Evolutionary conservation across 805 yeast species (phyloP).

Genomic region (Candida vaughaniae): DNA sequence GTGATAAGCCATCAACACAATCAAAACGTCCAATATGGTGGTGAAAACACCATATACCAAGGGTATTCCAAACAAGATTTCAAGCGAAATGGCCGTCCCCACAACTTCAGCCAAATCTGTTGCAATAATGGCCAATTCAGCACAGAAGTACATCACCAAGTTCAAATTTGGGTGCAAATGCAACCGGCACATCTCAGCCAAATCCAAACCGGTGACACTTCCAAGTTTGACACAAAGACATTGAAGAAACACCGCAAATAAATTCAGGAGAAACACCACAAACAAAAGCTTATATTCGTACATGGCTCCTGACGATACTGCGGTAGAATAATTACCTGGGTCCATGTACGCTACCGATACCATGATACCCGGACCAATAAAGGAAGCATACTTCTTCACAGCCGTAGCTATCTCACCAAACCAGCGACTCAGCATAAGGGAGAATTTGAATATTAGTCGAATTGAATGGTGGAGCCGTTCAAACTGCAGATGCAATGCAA

Average conservation of each 20-base stretch:
- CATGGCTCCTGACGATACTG: slow-evolving; percentile 90
- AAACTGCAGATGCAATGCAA: too few relatives aligned
- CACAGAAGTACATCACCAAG: slow-evolving; percentile 64
- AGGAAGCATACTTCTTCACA: slow-evolving; percentile 54
- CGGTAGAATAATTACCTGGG: slow-evolving; percentile 95
- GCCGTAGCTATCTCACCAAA: too few relatives aligned
- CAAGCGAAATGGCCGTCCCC: slow-evolving; percentile 94
- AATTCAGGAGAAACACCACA: slow-evolving; percentile 73
- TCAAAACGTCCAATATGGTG: slow-evolving; percentile 81
- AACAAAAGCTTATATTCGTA: slow-evolving; percentile 77
- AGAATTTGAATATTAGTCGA: too few relatives aligned
- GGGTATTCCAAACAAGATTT: slow-evolving; percentile 79
- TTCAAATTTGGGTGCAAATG: slow-evolving; percentile 67
- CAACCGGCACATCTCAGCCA: slow-evolving; percentile 82
- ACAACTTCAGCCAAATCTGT: slow-evolving; percentile 97
- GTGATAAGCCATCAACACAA: slow-evolving; percentile 83
- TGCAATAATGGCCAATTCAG: slow-evolving; percentile 90
- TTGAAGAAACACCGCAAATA: slow-evolving; percentile 86
- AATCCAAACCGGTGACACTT: slow-evolving; percentile 88
- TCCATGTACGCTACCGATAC: slow-evolving; percentile 95
- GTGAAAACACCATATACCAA: slow-evolving; percentile 78
- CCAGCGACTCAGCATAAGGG: too few relatives aligned
- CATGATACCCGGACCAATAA: slow-evolving; percentile 95
- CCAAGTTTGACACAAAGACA: slow-evolving; percentile 84
- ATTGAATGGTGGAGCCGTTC: too few relatives aligned